Evolutionary conservation across 163 green algal genomes (phyloP), one percentile per base, ranked within the genome.

Genomic region (Scenedesmus sp.): DNA sequence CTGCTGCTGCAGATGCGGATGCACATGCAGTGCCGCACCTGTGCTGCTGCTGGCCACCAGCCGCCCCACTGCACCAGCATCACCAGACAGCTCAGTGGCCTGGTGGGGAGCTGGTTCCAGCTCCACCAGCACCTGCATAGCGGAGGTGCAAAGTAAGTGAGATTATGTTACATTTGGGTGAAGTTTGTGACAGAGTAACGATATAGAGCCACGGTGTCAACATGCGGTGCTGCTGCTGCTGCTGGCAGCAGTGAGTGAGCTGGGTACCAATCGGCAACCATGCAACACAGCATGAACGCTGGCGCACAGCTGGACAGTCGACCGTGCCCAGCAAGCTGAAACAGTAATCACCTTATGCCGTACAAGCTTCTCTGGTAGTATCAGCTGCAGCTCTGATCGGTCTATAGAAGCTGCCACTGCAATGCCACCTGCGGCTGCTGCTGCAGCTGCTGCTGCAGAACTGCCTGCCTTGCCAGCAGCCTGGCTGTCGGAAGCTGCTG

Each of bases 1-100:
- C 74, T 85, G 74, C 73, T 46, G 16, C 55, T 90, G 20, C 34
- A 55, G 34, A 6, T 64, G 16, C 54, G 7, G 73, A 6, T 76
- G 79, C 18, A 16, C n/a, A 10, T 66, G 66, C 54, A 26, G 66
- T 87, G 18, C 52, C 13, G 59, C 81, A 88, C 85, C 77, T 62
- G 74, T 60, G 18, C 16, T 34, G 84, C 76, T 79, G 74, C 12
- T 79, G 2, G 34, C 74, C 16, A 95, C 54, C 54, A 96, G 66
- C 0, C 95, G 91, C 46, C 95, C 95, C 73, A 96, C 95, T 23
- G 95, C 95, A 9, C 95, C 95, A 59, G 93, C 90, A 70, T 96
- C 95, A 2, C 95, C 95, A 10, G 90, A 94, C 20, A 96, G 92
- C 87, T 96, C 95, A 1, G 89, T 86, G 26, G 86, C 90, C 9